Evolutionary conservation across 345 rosid species (phyloP).

Genomic region (Citrus mangshanensis): DNA sequence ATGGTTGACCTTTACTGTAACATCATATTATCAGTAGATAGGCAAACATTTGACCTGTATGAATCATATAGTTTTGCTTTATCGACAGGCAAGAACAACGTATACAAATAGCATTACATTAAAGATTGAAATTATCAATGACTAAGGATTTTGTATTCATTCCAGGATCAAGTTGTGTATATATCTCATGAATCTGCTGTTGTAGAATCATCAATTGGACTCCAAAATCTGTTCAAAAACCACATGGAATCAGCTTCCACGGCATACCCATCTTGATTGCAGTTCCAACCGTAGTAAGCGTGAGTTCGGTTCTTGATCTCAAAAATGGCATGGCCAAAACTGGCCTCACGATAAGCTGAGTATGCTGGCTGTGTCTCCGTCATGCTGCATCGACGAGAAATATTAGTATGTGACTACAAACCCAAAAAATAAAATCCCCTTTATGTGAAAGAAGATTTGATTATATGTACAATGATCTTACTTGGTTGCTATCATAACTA

Average conservation of each 20-base stretch:
- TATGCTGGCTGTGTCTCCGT: constrained; percentile 82
- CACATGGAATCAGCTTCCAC: constrained; percentile 83
- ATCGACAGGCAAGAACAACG: too few relatives aligned
- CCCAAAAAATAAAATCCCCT: neutral
- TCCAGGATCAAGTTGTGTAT: neutral
- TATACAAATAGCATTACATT: too few relatives aligned
- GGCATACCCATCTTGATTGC: constrained; percentile 78
- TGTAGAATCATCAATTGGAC: constrained; percentile 56
- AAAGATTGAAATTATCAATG: neutral
- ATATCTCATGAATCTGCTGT: neutral
- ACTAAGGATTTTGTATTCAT: neutral
- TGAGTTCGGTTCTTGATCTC: constrained; percentile 83
- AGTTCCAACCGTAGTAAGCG: constrained; percentile 76
- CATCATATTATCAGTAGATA: too few relatives aligned
- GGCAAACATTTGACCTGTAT: too few relatives aligned
- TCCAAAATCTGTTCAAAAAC: constrained; percentile 76
- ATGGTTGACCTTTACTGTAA: too few relatives aligned
- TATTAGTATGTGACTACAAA: neutral
- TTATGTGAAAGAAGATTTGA: neutral
- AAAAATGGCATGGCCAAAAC: constrained; percentile 86
- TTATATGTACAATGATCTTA: constrained; percentile 25
- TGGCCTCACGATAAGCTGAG: constrained; percentile 89
- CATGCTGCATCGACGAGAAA: constrained; percentile 52
- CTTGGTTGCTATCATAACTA: constrained; percentile 42
- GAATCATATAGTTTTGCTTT: too few relatives aligned